Evolutionary conservation across 2,329 filamentous ascomycete genomes (phyloP).

Genomic region (Fusarium incarnatum): DNA sequence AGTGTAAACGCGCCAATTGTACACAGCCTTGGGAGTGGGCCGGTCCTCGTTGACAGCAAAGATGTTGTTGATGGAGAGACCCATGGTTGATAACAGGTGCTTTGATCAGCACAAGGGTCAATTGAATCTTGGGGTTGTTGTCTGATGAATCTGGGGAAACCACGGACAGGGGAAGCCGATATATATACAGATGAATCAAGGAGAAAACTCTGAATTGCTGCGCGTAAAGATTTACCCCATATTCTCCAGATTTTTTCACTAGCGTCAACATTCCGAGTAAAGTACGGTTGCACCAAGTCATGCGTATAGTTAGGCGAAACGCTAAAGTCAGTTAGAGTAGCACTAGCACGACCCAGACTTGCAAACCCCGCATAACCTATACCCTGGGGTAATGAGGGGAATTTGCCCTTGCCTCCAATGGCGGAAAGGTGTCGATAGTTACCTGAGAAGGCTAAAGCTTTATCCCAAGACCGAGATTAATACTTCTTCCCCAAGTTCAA

Average conservation of each 20-base stretch:
- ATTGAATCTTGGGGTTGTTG: not conserved
- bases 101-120: not conserved
- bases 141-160: not conserved
- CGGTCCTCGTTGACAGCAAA: constrained; percentile 66
- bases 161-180: not conserved
- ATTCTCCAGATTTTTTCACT: not conserved
- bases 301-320: not conserved
- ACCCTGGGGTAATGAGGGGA: constrained; percentile 1
- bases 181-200: not conserved
- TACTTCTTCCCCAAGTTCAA: not conserved
- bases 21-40: constrained; percentile 66
- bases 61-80: constrained; percentile 54
- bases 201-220: not conserved
- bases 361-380: constrained; percentile 2
- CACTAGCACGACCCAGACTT: constrained; percentile 9
- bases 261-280: not conserved
- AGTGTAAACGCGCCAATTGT: constrained; percentile 70
- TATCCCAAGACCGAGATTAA: not conserved
- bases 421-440: not conserved
- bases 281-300: not conserved
- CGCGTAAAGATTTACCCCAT: constrained; percentile 20
- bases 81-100: not conserved
- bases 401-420: no score
- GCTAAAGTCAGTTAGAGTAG: constrained; percentile 1
- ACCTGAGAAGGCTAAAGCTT: not conserved